Evolutionary conservation across 1,284 basidiomycete genomes (phyloP), one percentile per base, ranked within the genome.

Genomic region (Cryptococcus maquisensis): DNA sequence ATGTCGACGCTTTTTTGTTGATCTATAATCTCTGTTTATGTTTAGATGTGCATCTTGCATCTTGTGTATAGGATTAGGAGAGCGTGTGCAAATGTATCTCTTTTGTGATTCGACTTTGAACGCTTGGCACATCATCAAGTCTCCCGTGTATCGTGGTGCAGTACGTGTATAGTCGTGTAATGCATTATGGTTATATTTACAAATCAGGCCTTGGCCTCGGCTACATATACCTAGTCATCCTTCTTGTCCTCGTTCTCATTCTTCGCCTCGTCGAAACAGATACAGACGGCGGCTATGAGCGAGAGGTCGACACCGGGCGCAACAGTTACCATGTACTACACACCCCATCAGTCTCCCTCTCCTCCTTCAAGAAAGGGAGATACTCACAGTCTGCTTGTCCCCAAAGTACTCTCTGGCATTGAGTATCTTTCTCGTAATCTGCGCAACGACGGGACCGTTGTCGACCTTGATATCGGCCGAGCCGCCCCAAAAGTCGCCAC

Each of bases 271-370:
- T 78, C 76, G 52, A 78, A 69, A 47, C 74, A 75, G 47, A 79
- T 72, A 54, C 76, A 76, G 23, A 78, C 60, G 3, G 76, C 78
- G 2, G 75, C 69, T 20, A 79, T 72, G 28, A 79, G 63, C 4
- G 73, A 64, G 3, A 77, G 66, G 56, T 79, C 78, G 12, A 79
- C 76, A 15, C 75, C 75, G 1, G 77, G 73, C 2, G 77, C 77
- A 21, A 77, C 69, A 0, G 67, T 71, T 8, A 77, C 69, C 38
- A 67, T 65, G 62, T 78, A 78, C 70, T 72, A 47, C 24, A 20
- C 21, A 21, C 13, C 23, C 36, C 38, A 18, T 48, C 32, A 38
- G 43, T 18, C n/a, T 18, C 24, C 10, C 6, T 36, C 5, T 35
- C 32, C 35, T 12, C 21, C 12, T 28, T n/a, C 8, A 9, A 23